phyloP scores from a whole-genome alignment of 805 yeast genomes.

The Isabelozyma pseudorhagii region DNA sequence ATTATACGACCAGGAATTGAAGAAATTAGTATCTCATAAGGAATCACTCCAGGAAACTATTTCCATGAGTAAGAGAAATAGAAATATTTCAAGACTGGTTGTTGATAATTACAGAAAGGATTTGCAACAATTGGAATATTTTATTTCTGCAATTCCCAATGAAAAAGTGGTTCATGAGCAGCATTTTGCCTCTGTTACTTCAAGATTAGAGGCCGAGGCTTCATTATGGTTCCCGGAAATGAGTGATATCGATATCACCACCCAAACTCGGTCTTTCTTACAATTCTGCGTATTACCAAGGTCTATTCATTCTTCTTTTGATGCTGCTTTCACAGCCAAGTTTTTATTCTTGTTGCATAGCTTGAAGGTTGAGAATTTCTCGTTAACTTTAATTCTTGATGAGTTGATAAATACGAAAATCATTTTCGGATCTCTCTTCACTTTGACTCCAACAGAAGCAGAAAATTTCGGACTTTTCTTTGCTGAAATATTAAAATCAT shows the following conservation, averaged over 20 bases:
- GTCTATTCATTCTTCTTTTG: conserved; percentile 73
- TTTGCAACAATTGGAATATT: conserved; percentile 18
- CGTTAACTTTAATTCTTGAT: conserved; percentile 39
- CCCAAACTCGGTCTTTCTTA: conserved; percentile 35
- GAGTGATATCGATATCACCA: conserved; percentile 5
- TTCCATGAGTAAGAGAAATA: conserved; percentile 20
- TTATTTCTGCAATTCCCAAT: conserved; percentile 22
- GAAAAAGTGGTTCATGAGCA: conserved; percentile 46
- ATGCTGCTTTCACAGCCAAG: conserved; percentile 66
- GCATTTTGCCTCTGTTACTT: conserved; percentile 30
- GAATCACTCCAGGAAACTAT: conserved; percentile 35
- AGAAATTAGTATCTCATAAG: conserved; percentile 34
- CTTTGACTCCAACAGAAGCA: conserved; percentile 73
- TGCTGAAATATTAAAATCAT: conserved; percentile 47
- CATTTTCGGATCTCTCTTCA: conserved; percentile 57
- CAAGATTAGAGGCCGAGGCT: conserved; percentile 24
- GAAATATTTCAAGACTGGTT: conserved; percentile 15
- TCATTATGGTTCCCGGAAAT: conserved; percentile 37
- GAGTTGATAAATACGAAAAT: conserved; percentile 46
- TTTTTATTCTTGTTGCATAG: conserved; percentile 55
- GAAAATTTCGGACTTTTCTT: conserved; percentile 79
- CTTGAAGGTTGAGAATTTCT: conserved; percentile 29
- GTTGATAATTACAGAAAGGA: conserved; percentile 23
- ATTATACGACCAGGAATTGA: conserved; percentile 48
- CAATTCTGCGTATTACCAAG: conserved; percentile 74